A percentile compares a stretch with the other conserved stretches of the same genome.
These are phyloP conservation scores for Saitozyma podzolica DNA, from an alignment of 768 basidiomycete species.

Conservation along the genomic window DNA sequence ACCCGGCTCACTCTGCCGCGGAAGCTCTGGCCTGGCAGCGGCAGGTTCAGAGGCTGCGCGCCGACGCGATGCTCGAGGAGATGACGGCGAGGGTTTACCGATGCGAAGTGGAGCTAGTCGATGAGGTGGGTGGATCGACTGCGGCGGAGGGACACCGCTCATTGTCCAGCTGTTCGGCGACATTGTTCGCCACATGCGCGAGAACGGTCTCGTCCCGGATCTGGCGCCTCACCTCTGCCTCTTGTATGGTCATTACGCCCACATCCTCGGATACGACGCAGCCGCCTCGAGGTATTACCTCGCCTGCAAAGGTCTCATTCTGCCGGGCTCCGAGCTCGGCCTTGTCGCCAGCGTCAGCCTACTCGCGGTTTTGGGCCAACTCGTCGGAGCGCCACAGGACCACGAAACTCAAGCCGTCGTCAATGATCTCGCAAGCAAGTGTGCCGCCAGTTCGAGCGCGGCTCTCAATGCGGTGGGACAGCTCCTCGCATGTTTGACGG, in stretches of 20 bases:
- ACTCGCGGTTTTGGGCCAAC: constrained; percentile 13
- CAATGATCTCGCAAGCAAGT: constrained; percentile 15
- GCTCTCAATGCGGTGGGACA: constrained; percentile 24
- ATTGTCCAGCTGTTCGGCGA: constrained; percentile 6
- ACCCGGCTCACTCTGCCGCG: not conserved
- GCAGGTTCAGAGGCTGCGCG: constrained; percentile 17
- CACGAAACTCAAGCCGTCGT: constrained; percentile 11
- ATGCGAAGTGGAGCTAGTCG: constrained; percentile 15
- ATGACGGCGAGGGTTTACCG: constrained; percentile 27
- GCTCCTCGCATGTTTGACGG: constrained; percentile 32
- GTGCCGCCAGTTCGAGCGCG: constrained; percentile 23
- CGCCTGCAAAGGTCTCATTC: constrained; percentile 18
- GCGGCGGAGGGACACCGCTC: not conserved
- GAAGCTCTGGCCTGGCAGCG: constrained; percentile 8
- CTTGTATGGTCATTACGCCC: constrained; percentile 30
- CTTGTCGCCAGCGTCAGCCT: constrained; percentile 28
- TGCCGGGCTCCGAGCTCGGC: constrained; percentile 27
- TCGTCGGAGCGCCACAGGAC: constrained; percentile 6
- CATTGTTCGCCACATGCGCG: constrained; percentile 12
- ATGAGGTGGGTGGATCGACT: constrained; percentile 19
- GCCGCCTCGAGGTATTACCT: constrained; percentile 25
- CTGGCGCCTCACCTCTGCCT: constrained; percentile 38
- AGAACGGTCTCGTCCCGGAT: constrained; percentile 15
- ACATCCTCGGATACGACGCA: constrained; percentile 21
- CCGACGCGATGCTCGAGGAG: constrained; percentile 35